Base-by-base conservation (phyloP, 106 monocot genomes). In the Allium sativum region DNA sequence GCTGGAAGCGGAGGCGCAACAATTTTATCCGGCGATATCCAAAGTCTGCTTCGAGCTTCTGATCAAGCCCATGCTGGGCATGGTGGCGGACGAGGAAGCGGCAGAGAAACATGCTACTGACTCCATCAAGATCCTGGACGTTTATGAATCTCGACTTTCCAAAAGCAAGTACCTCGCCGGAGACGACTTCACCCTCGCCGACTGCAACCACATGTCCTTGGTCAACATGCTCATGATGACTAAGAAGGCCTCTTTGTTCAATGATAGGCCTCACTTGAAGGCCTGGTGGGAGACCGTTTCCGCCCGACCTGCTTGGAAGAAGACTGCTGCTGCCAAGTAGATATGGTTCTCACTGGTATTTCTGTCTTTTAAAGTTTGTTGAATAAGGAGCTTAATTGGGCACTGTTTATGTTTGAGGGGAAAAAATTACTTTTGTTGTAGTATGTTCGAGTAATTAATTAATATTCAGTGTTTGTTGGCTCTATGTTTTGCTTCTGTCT, bases 1-100 rank as follows among this genome's bases (percentile, higher is more conserved):
- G 81, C 68, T 82, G 31, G 81, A 77, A 31, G 62, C 66, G 4
- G 81, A 81, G 61, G 44, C 81, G 5, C 76, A 77, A 60, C 69
- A 73, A 11, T 81, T 64, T 73, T 61, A 21, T 66, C 73, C 72
- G 7, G 61, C 64, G 10, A 56, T 58, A 10, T 54, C 59, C 6
- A 17, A 18, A 10, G 10, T 81, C 9, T 52, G 69, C 16, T 70
- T 40, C 55, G 69, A 81, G 55, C 21, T 31, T 13, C 12, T 48
- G 2, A 2, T 82, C 31, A 71, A 73, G 65, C 55, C 60, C 45
- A 54, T 64, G n/a, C 11, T 66, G 51, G 70, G 70, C 7, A 50
- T 50, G 10, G 19, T 19, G 8, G 52, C 82, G 4, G 71, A 82
- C 50, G 18, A 3, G 55, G 66, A 12, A 6, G 60, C 42, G 50